phyloP scores from a whole-genome alignment of 2,329 filamentous ascomycete species.

The Phaeosphaeria sp. region DNA sequence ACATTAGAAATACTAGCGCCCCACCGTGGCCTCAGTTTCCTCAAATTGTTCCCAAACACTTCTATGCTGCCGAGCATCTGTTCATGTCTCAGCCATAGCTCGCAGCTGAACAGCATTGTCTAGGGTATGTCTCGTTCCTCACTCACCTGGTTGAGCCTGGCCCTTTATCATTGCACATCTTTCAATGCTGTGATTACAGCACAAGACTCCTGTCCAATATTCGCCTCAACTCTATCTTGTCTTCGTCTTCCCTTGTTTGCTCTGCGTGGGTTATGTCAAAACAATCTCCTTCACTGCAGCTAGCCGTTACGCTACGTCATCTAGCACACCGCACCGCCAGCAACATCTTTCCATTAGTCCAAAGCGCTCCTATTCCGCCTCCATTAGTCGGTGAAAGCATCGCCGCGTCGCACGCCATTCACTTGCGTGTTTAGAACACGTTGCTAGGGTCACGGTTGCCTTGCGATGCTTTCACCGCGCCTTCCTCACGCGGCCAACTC shows the following conservation, averaged over 20 bases:
- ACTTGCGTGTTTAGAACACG: background rate
- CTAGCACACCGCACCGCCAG: background rate
- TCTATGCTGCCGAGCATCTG: background rate
- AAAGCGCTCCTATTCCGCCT: background rate
- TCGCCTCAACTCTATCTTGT: no score
- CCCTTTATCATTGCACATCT: no score
- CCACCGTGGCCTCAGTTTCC: background rate
- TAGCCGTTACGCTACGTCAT: background rate
- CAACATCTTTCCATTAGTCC: background rate
- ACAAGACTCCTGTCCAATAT: no score
- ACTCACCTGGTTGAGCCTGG: no score
- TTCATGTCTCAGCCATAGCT: background rate
- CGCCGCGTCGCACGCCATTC: background rate
- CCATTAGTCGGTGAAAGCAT: background rate
- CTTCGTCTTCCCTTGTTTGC: no score
- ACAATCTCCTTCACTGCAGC: constrained; percentile 1
- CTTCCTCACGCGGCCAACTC: no score
- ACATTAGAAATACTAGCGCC: background rate
- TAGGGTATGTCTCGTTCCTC: background rate
- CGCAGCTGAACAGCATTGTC: background rate
- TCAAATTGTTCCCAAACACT: background rate
- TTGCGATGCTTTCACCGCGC: background rate
- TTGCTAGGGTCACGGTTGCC: constrained; percentile 1
- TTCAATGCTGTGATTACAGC: background rate
- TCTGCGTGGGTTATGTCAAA: background rate